Evolutionary conservation across 2,329 filamentous ascomycete species (phyloP).

Genomic region (Microsporum audouinii): DNA sequence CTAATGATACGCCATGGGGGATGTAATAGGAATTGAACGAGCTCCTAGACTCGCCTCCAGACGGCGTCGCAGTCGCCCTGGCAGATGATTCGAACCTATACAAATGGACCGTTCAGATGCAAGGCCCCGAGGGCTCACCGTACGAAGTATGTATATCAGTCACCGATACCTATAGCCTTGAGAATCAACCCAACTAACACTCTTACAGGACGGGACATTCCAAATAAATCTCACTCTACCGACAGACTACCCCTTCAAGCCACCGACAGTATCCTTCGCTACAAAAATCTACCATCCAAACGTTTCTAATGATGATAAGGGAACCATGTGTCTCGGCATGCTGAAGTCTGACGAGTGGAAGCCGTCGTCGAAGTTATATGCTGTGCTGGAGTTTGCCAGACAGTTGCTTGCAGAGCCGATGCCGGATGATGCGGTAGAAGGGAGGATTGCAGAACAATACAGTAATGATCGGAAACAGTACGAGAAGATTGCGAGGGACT

Average conservation of each 20-base stretch:
- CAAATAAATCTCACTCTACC: slow-evolving; percentile 62
- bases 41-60: slow-evolving; percentile 43
- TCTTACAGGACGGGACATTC: slow-evolving; percentile 57
- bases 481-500: slow-evolving; percentile 62
- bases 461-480: slow-evolving; percentile 56
- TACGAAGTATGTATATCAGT: slow-evolving; percentile 45
- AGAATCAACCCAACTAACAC: neutral
- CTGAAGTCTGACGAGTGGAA: slow-evolving; percentile 87
- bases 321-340: slow-evolving; percentile 74
- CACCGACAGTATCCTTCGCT: slow-evolving; percentile 93
- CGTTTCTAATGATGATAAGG: slow-evolving; percentile 73
- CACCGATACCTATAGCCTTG: neutral
- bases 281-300: slow-evolving; percentile 99
- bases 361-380: slow-evolving; percentile 63
- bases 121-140: slow-evolving; percentile 52
- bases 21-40: slow-evolving; percentile 49
- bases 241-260: slow-evolving; percentile 98
- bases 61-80: slow-evolving; percentile 46
- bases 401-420: slow-evolving; percentile 68
- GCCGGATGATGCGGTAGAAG: slow-evolving; percentile 81
- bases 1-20: neutral
- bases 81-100: slow-evolving; percentile 54
- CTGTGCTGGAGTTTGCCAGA: slow-evolving; percentile 66
- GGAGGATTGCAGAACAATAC: slow-evolving; percentile 74
- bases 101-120: slow-evolving; percentile 56